Evolutionary conservation across 1,284 basidiomycete species (phyloP).

Genomic region (Cryptococcus floricola): DNA sequence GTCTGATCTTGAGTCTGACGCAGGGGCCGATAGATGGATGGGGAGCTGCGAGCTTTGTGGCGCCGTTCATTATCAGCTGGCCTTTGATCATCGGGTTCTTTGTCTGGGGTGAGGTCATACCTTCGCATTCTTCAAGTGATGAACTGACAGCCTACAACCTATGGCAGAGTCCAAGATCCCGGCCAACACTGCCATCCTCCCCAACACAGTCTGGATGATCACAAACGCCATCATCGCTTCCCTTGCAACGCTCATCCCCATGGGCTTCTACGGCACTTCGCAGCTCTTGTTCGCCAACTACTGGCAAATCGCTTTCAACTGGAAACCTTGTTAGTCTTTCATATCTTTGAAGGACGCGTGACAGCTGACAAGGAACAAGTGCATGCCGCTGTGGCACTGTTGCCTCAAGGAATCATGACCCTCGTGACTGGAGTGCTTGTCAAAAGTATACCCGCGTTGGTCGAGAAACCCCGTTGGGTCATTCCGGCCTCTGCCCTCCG

Average conservation of each 20-base stretch:
- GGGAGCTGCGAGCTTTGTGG: conserved; percentile 35
- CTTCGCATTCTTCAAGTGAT: conserved; percentile 2
- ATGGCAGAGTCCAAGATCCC: conserved; percentile 18
- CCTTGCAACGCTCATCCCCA: conserved; percentile 21
- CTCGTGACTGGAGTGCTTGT: conserved; percentile 22
- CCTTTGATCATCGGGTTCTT: conserved; percentile 32
- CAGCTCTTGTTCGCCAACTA: conserved; percentile 30
- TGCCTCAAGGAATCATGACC: conserved; percentile 33
- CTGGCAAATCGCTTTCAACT: conserved; percentile 23
- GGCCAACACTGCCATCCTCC: conserved; percentile 22
- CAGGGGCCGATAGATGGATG: conserved; percentile 37
- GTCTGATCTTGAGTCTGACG: conserved; percentile 41
- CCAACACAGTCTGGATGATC: conserved; percentile 25
- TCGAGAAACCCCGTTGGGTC: conserved; percentile 19
- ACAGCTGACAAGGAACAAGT: conserved; percentile 5
- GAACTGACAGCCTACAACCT: not conserved
- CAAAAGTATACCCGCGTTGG: conserved; percentile 20
- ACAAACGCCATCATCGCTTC: conserved; percentile 26
- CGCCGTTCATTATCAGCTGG: conserved; percentile 33
- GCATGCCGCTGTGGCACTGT: conserved; percentile 28
- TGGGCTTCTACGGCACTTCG: conserved; percentile 26
- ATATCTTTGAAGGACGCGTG: not conserved
- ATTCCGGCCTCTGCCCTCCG: conserved; percentile 22
- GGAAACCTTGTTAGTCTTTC: conserved; percentile 17
- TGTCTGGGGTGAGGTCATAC: conserved; percentile 23